A percentile compares a stretch with the other conserved stretches of the same genome.
These are phyloP conservation scores for Ustilago xerochloae DNA, from an alignment of 1,284 basidiomycete genomes.

Conservation along the genomic window DNA sequence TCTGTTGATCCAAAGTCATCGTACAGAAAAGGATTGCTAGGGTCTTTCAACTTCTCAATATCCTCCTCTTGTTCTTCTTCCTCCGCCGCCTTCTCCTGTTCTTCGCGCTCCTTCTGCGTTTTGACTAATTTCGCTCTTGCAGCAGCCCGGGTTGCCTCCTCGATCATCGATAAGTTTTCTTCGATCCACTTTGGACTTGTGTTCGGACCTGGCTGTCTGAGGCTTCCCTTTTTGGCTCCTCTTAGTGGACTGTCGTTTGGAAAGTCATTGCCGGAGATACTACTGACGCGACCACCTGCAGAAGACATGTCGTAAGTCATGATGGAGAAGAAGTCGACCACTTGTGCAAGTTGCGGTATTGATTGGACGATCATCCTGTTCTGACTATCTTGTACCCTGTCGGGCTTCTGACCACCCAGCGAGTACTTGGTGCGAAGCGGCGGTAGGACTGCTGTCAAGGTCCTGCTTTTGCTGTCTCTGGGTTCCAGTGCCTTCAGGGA, in stretches of 20 bases:
- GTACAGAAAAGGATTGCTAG: conserved; percentile 24
- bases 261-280: conserved; percentile 21
- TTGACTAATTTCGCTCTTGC: conserved; percentile 3
- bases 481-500: background rate
- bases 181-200: conserved; percentile 37
- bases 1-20: conserved; percentile 12
- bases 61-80: background rate
- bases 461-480: background rate
- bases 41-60: conserved; percentile 19
- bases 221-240: conserved; percentile 34
- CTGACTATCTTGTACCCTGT: conserved; percentile 12
- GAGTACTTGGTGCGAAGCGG: conserved; percentile 29
- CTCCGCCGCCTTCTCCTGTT: background rate
- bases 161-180: conserved; percentile 33
- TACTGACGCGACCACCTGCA: conserved; percentile 11
- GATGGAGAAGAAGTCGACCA: conserved; percentile 47
- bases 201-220: conserved; percentile 49
- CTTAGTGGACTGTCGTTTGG: conserved; percentile 36
- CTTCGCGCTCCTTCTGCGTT: background rate
- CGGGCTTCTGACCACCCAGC: conserved; percentile 6
- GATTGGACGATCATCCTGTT: conserved; percentile 46
- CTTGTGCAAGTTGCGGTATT: conserved; percentile 26
- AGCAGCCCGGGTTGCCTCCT: conserved; percentile 9
- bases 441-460: conserved; percentile 38
- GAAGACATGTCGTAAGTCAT: conserved; percentile 59